Evolutionary conservation across 148 eudicot genomes (phyloP).

Genomic region (Camellia japonica): DNA sequence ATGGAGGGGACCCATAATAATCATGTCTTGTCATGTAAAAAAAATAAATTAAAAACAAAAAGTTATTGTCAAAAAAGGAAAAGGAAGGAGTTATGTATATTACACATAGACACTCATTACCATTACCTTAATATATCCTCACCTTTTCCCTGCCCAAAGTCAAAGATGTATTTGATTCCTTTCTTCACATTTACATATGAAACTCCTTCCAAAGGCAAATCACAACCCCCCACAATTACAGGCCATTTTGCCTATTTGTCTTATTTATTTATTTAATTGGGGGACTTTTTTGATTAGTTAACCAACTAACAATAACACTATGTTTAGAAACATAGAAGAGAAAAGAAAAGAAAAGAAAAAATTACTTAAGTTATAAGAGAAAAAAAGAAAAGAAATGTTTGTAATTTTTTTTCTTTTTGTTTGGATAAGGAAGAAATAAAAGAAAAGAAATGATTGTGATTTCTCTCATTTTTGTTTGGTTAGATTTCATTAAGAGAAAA

Average conservation of each 20-base stretch:
- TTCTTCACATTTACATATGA: slow-evolving; percentile 12
- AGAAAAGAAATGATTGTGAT: too few relatives aligned
- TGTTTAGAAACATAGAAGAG: too few relatives aligned
- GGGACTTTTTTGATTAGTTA: too few relatives aligned
- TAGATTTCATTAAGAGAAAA: too few relatives aligned
- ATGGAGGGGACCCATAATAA: slow-evolving; percentile 5
- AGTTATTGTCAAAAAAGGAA: not conserved
- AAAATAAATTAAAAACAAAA: not conserved
- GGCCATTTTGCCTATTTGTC: not conserved
- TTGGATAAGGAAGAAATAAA: too few relatives aligned
- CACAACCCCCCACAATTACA: slow-evolving; percentile 9
- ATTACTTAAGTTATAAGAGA: too few relatives aligned
- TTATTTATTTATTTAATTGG: too few relatives aligned
- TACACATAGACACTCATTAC: not conserved
- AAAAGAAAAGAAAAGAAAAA: too few relatives aligned
- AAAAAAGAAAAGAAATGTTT: too few relatives aligned
- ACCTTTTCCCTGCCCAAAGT: slow-evolving; percentile 15
- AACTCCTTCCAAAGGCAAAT: not conserved
- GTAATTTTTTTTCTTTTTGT: too few relatives aligned
- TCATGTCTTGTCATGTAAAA: not conserved
- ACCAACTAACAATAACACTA: too few relatives aligned
- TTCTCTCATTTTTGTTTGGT: too few relatives aligned
- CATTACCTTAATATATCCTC: not conserved
- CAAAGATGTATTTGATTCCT: slow-evolving; percentile 8
- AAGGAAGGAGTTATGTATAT: not conserved